These are phyloP conservation scores for Arthrinium puccinioides DNA, from an alignment of 2,329 filamentous ascomycete species.

Conservation along the genomic window DNA sequence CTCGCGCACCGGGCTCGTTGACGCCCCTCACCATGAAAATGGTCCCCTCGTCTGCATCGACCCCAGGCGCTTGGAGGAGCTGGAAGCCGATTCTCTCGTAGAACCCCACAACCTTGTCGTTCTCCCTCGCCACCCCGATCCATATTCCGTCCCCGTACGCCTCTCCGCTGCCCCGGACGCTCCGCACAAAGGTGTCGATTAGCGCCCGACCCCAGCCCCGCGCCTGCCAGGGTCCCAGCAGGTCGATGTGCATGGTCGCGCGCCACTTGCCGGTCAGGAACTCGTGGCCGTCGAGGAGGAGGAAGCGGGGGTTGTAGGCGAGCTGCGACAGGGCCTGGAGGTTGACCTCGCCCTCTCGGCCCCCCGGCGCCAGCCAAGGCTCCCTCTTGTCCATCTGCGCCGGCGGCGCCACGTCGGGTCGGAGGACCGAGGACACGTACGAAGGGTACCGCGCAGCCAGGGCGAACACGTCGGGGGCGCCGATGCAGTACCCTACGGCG, in stretches of 20 bases:
- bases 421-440: conserved; percentile 30
- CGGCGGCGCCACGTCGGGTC: conserved; percentile 16
- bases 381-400: conserved; percentile 19
- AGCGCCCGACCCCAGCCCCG: conserved; percentile 36
- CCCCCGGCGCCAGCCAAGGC: conserved; percentile 11
- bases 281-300: conserved; percentile 30
- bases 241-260: conserved; percentile 43
- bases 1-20: too few species aligned
- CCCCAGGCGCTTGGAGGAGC: too few species aligned
- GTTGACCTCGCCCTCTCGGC: conserved; percentile 16
- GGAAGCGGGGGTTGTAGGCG: conserved; percentile 31
- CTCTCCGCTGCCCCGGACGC: conserved; percentile 17
- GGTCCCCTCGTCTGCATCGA: too few species aligned
- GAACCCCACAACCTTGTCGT: conserved; percentile 38
- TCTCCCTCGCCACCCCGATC: conserved; percentile 37
- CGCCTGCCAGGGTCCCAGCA: conserved; percentile 33
- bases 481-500: conserved; percentile 43
- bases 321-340: conserved; percentile 30
- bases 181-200: conserved; percentile 33
- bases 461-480: conserved; percentile 32
- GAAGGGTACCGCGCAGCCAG: conserved; percentile 29
- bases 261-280: conserved; percentile 25
- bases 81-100: conserved; percentile 40
- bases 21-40: too few species aligned
- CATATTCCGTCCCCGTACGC: conserved; percentile 31